Percentiles rank a stretch among this genome's conserved stretches.
phyloP scores from a whole-genome alignment of 164 flowering plant species.

The Nymphaea thermarum region DNA sequence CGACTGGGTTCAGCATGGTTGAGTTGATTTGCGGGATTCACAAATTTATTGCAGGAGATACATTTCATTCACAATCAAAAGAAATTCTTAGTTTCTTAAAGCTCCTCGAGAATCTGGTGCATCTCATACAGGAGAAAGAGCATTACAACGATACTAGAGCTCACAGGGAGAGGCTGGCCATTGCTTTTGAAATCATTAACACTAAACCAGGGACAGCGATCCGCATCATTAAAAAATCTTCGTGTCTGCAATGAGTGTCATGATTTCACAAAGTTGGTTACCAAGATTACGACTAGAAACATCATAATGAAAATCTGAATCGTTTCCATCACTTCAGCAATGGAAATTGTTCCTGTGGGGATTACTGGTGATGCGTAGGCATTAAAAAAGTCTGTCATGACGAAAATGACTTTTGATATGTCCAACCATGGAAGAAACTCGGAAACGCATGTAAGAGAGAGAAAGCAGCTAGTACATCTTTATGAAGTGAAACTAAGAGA shows the following conservation, averaged over 20 bases:
- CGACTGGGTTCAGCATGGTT: slow-evolving; percentile 52
- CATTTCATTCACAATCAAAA: slow-evolving; percentile 15
- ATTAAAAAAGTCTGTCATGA: too few species aligned
- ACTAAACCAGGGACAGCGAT: too few species aligned
- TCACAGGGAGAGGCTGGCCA: not conserved
- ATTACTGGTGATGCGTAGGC: not conserved
- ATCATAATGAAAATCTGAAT: not conserved
- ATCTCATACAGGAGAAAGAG: not conserved
- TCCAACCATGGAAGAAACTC: too few species aligned
- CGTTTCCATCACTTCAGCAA: not conserved
- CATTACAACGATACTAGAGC: not conserved
- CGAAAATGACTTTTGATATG: too few species aligned
- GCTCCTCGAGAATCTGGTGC: slow-evolving; percentile 1
- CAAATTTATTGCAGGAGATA: slow-evolving; percentile 32
- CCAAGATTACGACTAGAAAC: slow-evolving; percentile 1
- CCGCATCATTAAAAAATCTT: not conserved
- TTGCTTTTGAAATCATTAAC: not conserved
- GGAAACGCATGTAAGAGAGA: too few species aligned
- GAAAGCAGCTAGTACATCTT: too few species aligned
- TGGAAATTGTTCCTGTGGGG: not conserved
- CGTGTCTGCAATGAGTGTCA: not conserved
- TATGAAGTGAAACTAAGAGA: too few species aligned
- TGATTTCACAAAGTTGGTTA: not conserved
- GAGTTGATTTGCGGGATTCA: slow-evolving; percentile 26
- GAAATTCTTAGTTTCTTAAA: slow-evolving; percentile 21